Conservation (phyloP, 176 grass and related monocot species). For the Triticum timopheevii region DNA sequence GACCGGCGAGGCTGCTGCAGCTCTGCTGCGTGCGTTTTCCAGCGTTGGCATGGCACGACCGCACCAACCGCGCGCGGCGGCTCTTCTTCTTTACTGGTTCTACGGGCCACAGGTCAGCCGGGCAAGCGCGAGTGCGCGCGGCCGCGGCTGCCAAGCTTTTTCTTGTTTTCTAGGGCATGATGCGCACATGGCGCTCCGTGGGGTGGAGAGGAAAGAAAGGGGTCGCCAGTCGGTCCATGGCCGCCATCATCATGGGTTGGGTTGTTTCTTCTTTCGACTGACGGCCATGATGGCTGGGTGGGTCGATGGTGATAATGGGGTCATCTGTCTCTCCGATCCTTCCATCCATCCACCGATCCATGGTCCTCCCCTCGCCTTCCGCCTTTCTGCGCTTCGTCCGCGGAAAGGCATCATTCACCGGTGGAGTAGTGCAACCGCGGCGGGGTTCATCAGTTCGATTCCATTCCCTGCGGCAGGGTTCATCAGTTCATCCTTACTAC, state of each 20-base stretch:
- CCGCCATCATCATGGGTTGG: background rate
- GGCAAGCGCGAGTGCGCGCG: background rate
- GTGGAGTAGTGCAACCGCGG: background rate
- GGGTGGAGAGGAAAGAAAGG: background rate
- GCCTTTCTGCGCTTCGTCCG: background rate
- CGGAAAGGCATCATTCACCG: background rate
- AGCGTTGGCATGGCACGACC: background rate
- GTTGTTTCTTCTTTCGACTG: background rate
- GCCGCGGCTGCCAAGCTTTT: background rate
- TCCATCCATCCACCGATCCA: background rate
- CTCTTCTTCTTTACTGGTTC: background rate
- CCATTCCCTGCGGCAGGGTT: background rate
- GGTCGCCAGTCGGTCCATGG: too few relatives aligned
- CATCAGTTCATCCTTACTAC: background rate
- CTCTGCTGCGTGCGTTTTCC: background rate
- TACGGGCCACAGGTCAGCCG: too few relatives aligned
- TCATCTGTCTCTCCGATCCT: background rate
- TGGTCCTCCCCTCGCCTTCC: background rate
- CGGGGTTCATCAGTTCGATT: background rate
- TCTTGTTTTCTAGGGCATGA: background rate
- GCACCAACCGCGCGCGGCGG: background rate
- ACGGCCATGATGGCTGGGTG: background rate
- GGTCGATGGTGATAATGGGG: background rate
- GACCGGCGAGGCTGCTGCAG: too few relatives aligned
- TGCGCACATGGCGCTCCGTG: background rate